These are phyloP conservation scores for Sporothrix brasiliensis DNA, from an alignment of 2,329 filamentous ascomycete species.

Conservation along the genomic window DNA sequence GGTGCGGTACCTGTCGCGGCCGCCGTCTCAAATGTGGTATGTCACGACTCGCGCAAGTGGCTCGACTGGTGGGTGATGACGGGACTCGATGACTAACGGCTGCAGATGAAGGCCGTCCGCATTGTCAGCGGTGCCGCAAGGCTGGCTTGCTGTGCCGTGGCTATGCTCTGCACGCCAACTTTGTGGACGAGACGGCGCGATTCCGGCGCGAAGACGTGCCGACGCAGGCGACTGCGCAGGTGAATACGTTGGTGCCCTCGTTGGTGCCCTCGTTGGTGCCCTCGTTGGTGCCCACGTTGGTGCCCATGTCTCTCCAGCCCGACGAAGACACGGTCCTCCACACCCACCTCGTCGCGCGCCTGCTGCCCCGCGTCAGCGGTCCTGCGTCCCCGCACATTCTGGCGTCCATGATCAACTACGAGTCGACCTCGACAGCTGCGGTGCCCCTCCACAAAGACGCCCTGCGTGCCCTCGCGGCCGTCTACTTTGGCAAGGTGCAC, in stretches of 20 bases:
- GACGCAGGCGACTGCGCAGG: neutral
- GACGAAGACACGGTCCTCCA: constrained; percentile 10
- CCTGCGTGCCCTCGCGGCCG: constrained; percentile 1
- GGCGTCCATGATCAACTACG: constrained; percentile 2
- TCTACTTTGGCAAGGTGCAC: constrained; percentile 17
- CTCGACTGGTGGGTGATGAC: neutral
- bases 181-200: constrained; percentile 18
- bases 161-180: constrained; percentile 10
- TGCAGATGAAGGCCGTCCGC: neutral
- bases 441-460: neutral
- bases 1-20: neutral
- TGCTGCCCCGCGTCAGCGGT: constrained; percentile 6
- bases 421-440: neutral
- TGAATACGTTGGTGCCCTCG: neutral
- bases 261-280: too few species aligned
- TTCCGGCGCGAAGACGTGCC: neutral
- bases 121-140: constrained; percentile 2
- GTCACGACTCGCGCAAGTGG: neutral
- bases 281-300: neutral
- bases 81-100: neutral
- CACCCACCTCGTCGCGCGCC: constrained; percentile 2
- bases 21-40: constrained; percentile 8
- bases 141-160: neutral
- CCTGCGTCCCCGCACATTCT: constrained; percentile 1
- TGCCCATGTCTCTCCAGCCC: neutral